Evolutionary conservation across 129 eudicot species (phyloP).

Genomic region (Chrysanthemum makinoi): DNA sequence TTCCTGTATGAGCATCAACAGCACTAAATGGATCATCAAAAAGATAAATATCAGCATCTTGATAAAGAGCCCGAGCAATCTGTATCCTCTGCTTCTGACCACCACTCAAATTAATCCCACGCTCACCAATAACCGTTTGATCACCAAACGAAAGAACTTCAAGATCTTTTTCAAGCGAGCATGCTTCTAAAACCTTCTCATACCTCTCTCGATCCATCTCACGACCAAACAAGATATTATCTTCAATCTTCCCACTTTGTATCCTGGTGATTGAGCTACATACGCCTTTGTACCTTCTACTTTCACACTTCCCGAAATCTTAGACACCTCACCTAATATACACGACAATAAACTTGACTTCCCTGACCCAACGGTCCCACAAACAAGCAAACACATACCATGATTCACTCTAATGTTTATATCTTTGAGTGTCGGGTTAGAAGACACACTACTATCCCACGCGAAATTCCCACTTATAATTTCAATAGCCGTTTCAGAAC

Average conservation of each 20-base stretch:
- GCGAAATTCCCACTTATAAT: slow-evolving; percentile 42
- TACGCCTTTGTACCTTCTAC: slow-evolving; percentile 42
- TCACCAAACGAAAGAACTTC: slow-evolving; percentile 44
- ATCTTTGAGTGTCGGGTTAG: slow-evolving; percentile 28
- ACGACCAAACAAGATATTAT: slow-evolving; percentile 49
- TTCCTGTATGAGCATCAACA: slow-evolving; percentile 59
- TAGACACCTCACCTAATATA: slow-evolving; percentile 37
- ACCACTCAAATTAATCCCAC: slow-evolving; percentile 45
- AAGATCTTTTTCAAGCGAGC: slow-evolving; percentile 45
- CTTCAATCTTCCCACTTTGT: slow-evolving; percentile 42
- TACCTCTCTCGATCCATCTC: slow-evolving; percentile 34
- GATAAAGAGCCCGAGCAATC: slow-evolving; percentile 57
- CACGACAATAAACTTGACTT: slow-evolving; percentile 38
- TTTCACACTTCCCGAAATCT: slow-evolving; percentile 32
- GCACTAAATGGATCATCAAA: slow-evolving; percentile 54
- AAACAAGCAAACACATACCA: slow-evolving; percentile 37
- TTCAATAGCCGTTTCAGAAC: slow-evolving; percentile 46
- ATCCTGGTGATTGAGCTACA: slow-evolving; percentile 54
- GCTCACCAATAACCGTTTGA: slow-evolving; percentile 41
- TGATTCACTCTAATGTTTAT: slow-evolving; percentile 25
- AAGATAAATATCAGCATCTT: slow-evolving; percentile 44
- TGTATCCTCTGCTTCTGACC: slow-evolving; percentile 53
- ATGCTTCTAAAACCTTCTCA: slow-evolving; percentile 34
- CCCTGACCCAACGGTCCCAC: slow-evolving; percentile 49
- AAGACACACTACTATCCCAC: slow-evolving; percentile 31